Evolutionary conservation across 2,329 filamentous ascomycete genomes (phyloP), one percentile per base, ranked within the genome.

Genomic region (Purpureocillium lavendulum): DNA sequence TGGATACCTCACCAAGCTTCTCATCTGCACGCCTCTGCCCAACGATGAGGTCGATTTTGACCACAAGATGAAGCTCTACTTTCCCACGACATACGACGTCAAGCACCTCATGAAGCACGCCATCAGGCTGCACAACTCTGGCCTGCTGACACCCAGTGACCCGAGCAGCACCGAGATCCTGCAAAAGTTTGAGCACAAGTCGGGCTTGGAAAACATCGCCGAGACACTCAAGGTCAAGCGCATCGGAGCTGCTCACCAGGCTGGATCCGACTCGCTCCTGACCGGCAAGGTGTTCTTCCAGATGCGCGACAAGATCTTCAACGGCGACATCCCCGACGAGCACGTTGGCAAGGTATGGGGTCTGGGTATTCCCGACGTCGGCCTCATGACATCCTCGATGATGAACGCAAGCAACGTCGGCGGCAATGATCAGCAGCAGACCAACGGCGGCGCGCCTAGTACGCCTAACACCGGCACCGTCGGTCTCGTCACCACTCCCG

Each of bases 91-190:
- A 0, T 94, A 92, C 60, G 92, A 98, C 58, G 92, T 98, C 50
- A 98, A 98, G 66, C 94, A 92, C 60, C 76, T 98, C 31, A 90
- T 96, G 77, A 94, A 95, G 59, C 81, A 88, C 54, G 88, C 87
- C 21, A 83, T 84, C 48, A 77, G 77, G 50, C 74, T 82, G 39
- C 77, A 84, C 56, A 76, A 77, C 40, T 73, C 75, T 36, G 75
- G 66, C 56, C 82, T 78, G 37, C 61, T 77, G 11, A 80, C 74
- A 8, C 81, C 77, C 35, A 68, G 75, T 39, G 82, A 85, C 43
- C 72, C 76, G 3, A 69, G 70, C 41, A 83, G 79, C 13, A 70
- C 75, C 17, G 84, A 87, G 55, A 84, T 95, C 42, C 70, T 97
- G 45, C 79, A 83, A 48, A 87, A 86, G 49, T 82, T 95, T 40